Base-by-base conservation (phyloP, 306 rosid genomes). In the Gleditsia sinensis region DNA sequence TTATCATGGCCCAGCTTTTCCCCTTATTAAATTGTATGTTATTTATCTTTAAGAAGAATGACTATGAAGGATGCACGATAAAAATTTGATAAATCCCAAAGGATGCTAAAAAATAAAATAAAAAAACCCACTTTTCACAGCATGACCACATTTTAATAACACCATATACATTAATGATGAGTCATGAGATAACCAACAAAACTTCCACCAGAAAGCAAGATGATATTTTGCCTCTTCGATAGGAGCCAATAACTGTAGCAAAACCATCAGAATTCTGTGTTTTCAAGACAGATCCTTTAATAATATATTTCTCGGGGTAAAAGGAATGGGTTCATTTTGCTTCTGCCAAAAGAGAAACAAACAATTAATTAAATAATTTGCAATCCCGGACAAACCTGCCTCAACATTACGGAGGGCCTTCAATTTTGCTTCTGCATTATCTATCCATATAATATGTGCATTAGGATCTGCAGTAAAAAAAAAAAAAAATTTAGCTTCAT, bases 371-470 rank as follows among this genome's bases (percentile, higher is more conserved):
- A 59, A 19, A 53, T 45, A 66, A 78, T 59, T 39, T 56, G 71
- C 8, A 60, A 9, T 28, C 16, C 21, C n/a, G 27, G 20, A 53
- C 83, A 69, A 71, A 94, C 98, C 97, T 75, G 76, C 87, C 17
- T 91, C 88, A 39, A 94, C 84, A 61, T 91, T 88, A 19, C 85
- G 86, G 58, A 94, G 96, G 71, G 92, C 85, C 83, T 87, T 91
- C 85, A 94, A 66, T 86, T 83, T 91, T 23, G 89, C 96, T 72
- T 85, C 75, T 30, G 90, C 87, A 54, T 78, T 94, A 70, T 89
- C 86, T 81, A 91, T 86, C 98, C 97, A 91, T 83, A 91, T 30
- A 61, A 94, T 91, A 68, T 94, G 98, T 56, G 88, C 78, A 80
- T 94, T 94, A 69, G 98, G 98, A 94, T 91, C 98, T 94, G 91